Evolutionary conservation across 2,329 filamentous ascomycete species (phyloP), one percentile per base, ranked within the genome.

Genomic region (Aureobasidium sp.): DNA sequence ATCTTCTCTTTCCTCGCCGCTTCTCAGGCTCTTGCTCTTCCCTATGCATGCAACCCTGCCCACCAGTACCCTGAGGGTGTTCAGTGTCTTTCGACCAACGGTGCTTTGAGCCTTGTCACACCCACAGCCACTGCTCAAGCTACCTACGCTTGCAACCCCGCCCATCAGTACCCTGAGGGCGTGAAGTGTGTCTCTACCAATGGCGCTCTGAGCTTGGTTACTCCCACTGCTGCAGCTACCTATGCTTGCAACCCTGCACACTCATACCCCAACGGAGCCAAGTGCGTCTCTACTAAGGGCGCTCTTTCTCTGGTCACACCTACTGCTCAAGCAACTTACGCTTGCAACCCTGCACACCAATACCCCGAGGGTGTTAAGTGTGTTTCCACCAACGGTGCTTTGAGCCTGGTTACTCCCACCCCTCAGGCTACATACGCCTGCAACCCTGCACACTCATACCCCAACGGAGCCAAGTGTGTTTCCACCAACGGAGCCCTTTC

Each of bases 1-100:
- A 29, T 61, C 42, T 41, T 61, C 44, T 14, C 49, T 9, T 61
- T 61, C 59, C 59, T 61, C n/a, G 49, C 50, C 34, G 49, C 59
- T n/a, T 54, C 59, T 29, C 51, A 55, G 49, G 59, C 49, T 27
- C 11, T 57, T 5, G 59, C 59, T 32, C 29, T 61, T 9, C 59
- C 59, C 30, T 51, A 37, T 11, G 6, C 11, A 9, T 51, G 48
- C 34, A 51, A 51, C 34, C 59, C 59, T 5, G 59, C 59, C 1
- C 59, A 61, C 29, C 2, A 14, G 5, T 61, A 61, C 27, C 59
- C 59, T 11, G 25, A 55, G 2, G 51, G 51, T 5, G 49, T 16
- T 5, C 6, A 25, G 10, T 61, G 59, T 13, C 34, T 44, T 9
- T 44, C 32, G 2, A 50, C 37, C 41, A 55, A 55, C 41, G 49